Conservation (phyloP, 2,329 filamentous ascomycete species). For the Hymenoscyphus salicellus region DNA sequence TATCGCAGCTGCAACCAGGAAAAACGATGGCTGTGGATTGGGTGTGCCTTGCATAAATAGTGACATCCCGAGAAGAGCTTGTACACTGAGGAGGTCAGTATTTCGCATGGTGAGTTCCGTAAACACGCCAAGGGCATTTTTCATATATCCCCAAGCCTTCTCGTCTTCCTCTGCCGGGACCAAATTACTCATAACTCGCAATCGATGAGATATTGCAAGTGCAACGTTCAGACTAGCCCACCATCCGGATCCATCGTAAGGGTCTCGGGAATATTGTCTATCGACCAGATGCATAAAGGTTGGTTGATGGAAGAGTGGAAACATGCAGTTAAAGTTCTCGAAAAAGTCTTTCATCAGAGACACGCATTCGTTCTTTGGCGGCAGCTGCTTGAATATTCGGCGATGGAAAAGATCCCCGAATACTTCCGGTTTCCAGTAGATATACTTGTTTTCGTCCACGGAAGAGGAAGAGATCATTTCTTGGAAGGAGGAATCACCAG, state of each 20-base stretch:
- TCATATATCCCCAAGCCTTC: slow-evolving; percentile 92
- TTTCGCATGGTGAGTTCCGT: slow-evolving; percentile 93
- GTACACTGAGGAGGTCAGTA: slow-evolving; percentile 90
- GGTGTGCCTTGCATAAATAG: slow-evolving; percentile 94
- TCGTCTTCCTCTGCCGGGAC: slow-evolving; percentile 88
- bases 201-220: slow-evolving; percentile 84
- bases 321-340: slow-evolving; percentile 98
- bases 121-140: slow-evolving; percentile 93
- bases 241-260: slow-evolving; percentile 94
- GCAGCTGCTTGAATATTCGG: slow-evolving; percentile 77
- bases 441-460: slow-evolving; percentile 91
- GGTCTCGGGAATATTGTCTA: slow-evolving; percentile 86
- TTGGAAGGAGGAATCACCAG: slow-evolving; percentile 91
- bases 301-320: slow-evolving; percentile 93
- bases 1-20: slow-evolving; percentile 86
- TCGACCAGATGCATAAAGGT: slow-evolving; percentile 98
- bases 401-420: slow-evolving; percentile 89
- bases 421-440: slow-evolving; percentile 96
- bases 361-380: slow-evolving; percentile 80
- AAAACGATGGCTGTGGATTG: slow-evolving; percentile 90
- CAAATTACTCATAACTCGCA: slow-evolving; percentile 93
- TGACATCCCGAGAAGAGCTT: slow-evolving; percentile 89
- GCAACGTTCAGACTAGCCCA: slow-evolving; percentile 96
- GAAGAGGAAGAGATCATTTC: slow-evolving; percentile 91
- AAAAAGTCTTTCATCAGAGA: slow-evolving; percentile 92